Evolutionary conservation across 768 basidiomycete genomes (phyloP), one percentile per base, ranked within the genome.

Genomic region (Hebeloma cylindrosporum): DNA sequence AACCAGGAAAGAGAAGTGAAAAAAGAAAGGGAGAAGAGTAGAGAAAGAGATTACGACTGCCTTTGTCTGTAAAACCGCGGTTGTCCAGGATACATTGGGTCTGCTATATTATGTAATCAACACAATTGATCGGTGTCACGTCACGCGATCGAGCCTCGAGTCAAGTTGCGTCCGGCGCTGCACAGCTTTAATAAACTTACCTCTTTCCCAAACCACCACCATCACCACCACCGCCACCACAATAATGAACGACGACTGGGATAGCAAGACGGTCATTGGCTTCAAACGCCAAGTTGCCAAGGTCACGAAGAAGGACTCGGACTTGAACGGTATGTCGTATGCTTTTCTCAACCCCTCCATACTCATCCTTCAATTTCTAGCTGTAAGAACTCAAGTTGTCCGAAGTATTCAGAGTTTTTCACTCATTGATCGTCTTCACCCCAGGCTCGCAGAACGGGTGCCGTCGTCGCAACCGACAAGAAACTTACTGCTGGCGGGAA

Each of bases 391-490:
- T 20, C 43, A 42, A 20, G 28, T 34, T 28, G 23, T 8, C 5
- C 13, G 1, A 22, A 18, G 17, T 23, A 35, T 2, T 25, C 2
- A 18, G 11, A 14, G 1, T 27, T 16, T 9, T 30, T 33, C 11
- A 40, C 23, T 59, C 58, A 33, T 59, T 8, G 1, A 28, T 36
- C 8, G 5, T 45, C 28, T 16, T 41, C 6, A n/a, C n/a, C n/a
- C n/a, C 53, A 90, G 88, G 90, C 90, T 47, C 81, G 86, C 23
- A 72, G 91, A 59, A 63, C 74, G 30, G 89, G 88, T 22, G 79
- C 84, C 34, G 83, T 89, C 49, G 83, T 93, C 25, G 78, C 80
- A 17, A 91, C 88, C 7, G 89, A 93, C 65, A 93, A 88, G 74
- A 92, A 91, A 58, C 63, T 80, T 3, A 67, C 79, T 10, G 73